Evolutionary conservation across 306 rosid genomes (phyloP).

Genomic region (Fagus crenata): DNA sequence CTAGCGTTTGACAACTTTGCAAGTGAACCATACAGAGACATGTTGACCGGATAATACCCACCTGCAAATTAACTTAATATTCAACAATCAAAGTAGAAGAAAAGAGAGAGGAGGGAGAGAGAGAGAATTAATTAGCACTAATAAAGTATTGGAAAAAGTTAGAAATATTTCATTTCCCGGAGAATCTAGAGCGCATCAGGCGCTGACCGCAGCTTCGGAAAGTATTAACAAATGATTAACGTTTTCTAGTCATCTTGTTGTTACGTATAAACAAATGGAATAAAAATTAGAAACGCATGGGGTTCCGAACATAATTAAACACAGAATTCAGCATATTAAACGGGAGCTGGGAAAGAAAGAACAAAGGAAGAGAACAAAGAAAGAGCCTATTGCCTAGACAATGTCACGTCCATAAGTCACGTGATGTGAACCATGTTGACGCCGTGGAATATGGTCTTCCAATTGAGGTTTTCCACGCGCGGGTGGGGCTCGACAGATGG

Average conservation of each 20-base stretch:
- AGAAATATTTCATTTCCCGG: slow-evolving; percentile 63
- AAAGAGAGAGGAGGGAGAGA: slow-evolving; percentile 1
- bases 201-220: slow-evolving; percentile 95
- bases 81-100: slow-evolving; percentile 35
- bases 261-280: slow-evolving; percentile 30
- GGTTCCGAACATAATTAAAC: slow-evolving; percentile 45
- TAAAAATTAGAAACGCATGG: slow-evolving; percentile 13
- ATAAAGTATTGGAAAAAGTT: slow-evolving; percentile 14
- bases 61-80: slow-evolving; percentile 41
- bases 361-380: slow-evolving; percentile 43
- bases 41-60: slow-evolving; percentile 76
- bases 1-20: slow-evolving; percentile 66
- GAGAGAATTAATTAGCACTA: not conserved
- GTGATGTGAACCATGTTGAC: slow-evolving; percentile 67
- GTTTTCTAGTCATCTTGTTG: slow-evolving; percentile 45
- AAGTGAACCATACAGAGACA: slow-evolving; percentile 72
- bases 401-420: slow-evolving; percentile 67
- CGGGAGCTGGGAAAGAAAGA: slow-evolving; percentile 10
- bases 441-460: slow-evolving; percentile 68
- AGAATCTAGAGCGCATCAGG: slow-evolving; percentile 99
- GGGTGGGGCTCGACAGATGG: slow-evolving; percentile 46
- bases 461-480: slow-evolving; percentile 30
- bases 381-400: slow-evolving; percentile 42
- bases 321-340: slow-evolving; percentile 15
- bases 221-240: slow-evolving; percentile 52